Evolutionary conservation across 345 rosid genomes (phyloP).

Genomic region (Triadica sebifera): DNA sequence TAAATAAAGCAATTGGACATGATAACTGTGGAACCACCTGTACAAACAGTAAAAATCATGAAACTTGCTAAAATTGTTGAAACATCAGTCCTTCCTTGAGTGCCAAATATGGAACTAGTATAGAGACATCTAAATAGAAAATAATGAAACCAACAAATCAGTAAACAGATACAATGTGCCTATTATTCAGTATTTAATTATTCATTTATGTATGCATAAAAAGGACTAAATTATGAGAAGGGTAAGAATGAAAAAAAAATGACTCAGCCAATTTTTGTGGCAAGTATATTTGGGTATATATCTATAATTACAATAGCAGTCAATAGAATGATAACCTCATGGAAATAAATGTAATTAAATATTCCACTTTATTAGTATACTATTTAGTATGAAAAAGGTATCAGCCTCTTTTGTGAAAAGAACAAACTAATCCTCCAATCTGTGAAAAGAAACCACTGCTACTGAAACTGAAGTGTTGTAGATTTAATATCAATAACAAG

Average conservation of each 20-base stretch:
- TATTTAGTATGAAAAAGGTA: not conserved
- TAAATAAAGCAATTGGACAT: conserved; percentile 77
- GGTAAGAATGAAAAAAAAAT: not conserved
- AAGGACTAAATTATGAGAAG: not conserved
- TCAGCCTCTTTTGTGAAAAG: not conserved
- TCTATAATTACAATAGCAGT: not conserved
- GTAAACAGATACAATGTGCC: not conserved
- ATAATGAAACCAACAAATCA: not conserved
- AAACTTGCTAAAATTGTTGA: too few relatives aligned
- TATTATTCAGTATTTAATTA: not conserved
- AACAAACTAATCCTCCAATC: not conserved
- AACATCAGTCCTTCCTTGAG: too few relatives aligned
- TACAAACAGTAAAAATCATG: not conserved
- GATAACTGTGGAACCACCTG: conserved; percentile 80
- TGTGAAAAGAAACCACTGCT: not conserved
- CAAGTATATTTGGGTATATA: not conserved
- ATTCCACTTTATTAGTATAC: too few relatives aligned
- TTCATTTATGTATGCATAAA: not conserved
- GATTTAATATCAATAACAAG: not conserved
- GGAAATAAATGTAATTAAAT: not conserved
- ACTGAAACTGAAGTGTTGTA: not conserved
- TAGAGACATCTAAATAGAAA: conserved; percentile 1
- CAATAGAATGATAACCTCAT: too few relatives aligned
- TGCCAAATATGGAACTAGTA: not conserved
- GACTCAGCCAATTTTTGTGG: not conserved